Base-by-base conservation (phyloP, 2,329 filamentous ascomycete genomes). In the Colletotrichum camelliae region DNA sequence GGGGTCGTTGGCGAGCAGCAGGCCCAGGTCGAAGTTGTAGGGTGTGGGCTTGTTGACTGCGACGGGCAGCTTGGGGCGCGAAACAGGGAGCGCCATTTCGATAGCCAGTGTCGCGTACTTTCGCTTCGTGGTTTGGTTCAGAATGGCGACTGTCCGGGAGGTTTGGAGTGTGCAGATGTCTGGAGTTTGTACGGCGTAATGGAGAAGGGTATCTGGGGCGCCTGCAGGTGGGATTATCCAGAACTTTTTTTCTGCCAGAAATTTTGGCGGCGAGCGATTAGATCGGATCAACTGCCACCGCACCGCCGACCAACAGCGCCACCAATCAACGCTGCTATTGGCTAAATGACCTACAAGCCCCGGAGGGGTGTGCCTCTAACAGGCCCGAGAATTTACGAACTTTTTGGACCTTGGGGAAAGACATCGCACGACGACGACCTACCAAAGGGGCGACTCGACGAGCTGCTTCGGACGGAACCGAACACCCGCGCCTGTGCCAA, bases 21-120 rank as follows among this genome's bases (percentile, higher is more conserved):
- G 93, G 79, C 96, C 88, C n/a, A 98, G 93, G 84, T 98, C 96
- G 87, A 97, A 98, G 79, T 93, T 96, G 88, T 97, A 98, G 12
- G 96, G 96, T 8, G 94, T 97, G 6, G 95, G 93, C 86, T 97
- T 97, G 77, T 93, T 89, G 82, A 95, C 94, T 18, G 89, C 91
- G 77, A 94, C 89, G 60, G 92, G 90, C 74, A 92, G 87, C 81
- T 90, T 91, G 77, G 86, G 84, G 77, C 85, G 84, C 75, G 85
- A 82, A 75, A 79, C 79, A 60, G 85, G 78, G 67, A 85, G 76
- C 33, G 86, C 80, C 83, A 87, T 88, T 67, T 77, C 72, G 67
- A 77, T 29, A 43, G 65, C 27, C n/a, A 33, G 67, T 48, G 29
- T 55, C 70, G 60, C 66, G 60, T 24, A 9, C 24, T 33, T 24